phyloP scores from a whole-genome alignment of 2,329 filamentous ascomycete genomes.

The Alternaria ethzedia region DNA sequence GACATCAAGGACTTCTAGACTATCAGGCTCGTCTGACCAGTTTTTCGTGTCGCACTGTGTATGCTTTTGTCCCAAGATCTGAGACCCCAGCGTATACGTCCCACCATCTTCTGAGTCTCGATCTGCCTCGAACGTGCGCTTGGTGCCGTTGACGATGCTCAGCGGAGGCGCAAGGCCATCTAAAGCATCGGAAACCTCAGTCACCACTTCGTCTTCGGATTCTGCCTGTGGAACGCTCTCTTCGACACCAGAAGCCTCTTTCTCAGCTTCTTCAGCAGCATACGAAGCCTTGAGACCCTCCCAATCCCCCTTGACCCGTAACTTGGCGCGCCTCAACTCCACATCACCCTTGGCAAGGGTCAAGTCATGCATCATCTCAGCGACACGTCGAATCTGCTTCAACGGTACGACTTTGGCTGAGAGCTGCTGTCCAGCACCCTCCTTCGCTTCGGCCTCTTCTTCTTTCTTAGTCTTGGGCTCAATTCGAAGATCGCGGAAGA shows the following conservation, averaged over 20 bases:
- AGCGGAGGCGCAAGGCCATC: background rate
- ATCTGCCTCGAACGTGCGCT: background rate
- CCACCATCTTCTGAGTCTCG: background rate
- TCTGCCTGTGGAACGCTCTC: background rate
- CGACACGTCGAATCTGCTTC: slow-evolving; percentile 4
- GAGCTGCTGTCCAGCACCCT: slow-evolving; percentile 9
- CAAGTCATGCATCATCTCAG: slow-evolving; percentile 15
- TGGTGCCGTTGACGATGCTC: background rate
- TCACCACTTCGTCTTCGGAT: background rate
- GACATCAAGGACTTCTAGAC: background rate
- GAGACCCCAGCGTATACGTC: background rate
- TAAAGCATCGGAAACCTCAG: background rate
- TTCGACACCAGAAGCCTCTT: background rate
- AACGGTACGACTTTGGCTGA: background rate
- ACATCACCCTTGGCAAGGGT: slow-evolving; percentile 11
- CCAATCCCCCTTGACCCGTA: background rate
- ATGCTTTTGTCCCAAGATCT: background rate
- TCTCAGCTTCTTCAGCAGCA: background rate
- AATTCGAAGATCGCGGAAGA: slow-evolving; percentile 15
- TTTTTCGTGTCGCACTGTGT: background rate
- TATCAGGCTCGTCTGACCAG: background rate
- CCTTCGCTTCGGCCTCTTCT: background rate
- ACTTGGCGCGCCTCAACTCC: slow-evolving; percentile 10
- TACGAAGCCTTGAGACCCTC: slow-evolving; percentile 7
- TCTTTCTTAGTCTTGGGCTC: slow-evolving; percentile 10